Evolutionary conservation across 192 early-diverging fungal species (phyloP).

Genomic region (Backusella australiensis): DNA sequence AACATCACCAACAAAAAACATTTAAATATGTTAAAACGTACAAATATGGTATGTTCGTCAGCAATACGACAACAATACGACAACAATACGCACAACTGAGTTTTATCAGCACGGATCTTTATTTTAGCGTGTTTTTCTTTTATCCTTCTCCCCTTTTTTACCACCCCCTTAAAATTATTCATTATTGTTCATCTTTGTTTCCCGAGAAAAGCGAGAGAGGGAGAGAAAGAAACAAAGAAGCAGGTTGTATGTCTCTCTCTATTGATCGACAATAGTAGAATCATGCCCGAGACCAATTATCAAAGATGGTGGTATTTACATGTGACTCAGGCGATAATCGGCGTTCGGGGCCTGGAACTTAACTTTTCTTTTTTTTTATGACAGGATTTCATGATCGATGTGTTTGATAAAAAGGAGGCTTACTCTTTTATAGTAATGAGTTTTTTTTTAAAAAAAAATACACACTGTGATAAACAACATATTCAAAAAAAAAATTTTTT

Average conservation of each 20-base stretch:
- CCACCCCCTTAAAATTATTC: not conserved
- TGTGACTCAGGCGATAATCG: not conserved
- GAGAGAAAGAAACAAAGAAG: too few species aligned
- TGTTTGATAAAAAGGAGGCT: conserved; percentile 3
- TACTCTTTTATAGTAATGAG: not conserved
- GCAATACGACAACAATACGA: not conserved
- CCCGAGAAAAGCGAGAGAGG: too few species aligned
- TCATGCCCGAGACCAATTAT: not conserved
- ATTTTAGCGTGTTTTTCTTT: not conserved
- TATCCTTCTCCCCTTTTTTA: too few species aligned
- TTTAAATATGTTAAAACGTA: not conserved
- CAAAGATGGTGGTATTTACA: not conserved
- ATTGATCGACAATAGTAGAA: too few species aligned
- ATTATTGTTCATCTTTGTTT: not conserved
- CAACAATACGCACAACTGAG: not conserved
- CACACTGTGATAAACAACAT: not conserved
- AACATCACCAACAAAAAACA: too few species aligned
- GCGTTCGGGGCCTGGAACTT: not conserved
- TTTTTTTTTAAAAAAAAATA: not conserved
- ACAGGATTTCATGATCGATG: not conserved
- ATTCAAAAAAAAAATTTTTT: not conserved
- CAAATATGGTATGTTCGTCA: not conserved
- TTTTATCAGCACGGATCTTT: conserved; percentile 1
- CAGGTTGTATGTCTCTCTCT: too few species aligned
- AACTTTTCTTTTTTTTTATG: not conserved